Conservation (phyloP, 2,329 filamentous ascomycete species). For the Colletotrichum tropicicola region DNA sequence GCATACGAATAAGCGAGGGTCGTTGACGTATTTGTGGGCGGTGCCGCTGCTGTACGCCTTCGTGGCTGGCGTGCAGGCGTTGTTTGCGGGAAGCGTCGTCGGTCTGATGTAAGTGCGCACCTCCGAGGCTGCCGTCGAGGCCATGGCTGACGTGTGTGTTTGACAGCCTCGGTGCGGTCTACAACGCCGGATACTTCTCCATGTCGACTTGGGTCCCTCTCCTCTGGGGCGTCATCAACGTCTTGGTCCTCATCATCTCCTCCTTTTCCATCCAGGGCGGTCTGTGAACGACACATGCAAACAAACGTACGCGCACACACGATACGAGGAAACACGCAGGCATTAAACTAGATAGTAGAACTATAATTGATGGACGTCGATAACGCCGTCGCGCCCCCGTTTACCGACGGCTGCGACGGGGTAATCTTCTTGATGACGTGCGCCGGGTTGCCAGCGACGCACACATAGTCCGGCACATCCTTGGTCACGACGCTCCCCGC, state of each 20-base stretch:
- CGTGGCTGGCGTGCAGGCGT: constrained; percentile 78
- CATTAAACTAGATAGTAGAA: constrained; percentile 21
- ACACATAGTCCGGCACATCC: constrained; percentile 70
- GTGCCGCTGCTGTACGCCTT: constrained; percentile 76
- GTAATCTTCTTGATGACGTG: constrained; percentile 58
- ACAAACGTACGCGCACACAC: not conserved
- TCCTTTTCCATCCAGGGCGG: constrained; percentile 95
- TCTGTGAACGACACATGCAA: constrained; percentile 59
- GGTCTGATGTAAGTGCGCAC: constrained; percentile 83
- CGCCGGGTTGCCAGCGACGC: constrained; percentile 75
- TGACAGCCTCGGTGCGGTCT: constrained; percentile 78
- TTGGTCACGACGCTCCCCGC: constrained; percentile 88
- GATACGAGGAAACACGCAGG: not conserved
- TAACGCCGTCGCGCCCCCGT: constrained; percentile 1
- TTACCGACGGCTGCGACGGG: constrained; percentile 34
- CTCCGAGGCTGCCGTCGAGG: not conserved
- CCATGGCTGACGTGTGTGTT: constrained; percentile 19
- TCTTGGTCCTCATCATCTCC: constrained; percentile 82
- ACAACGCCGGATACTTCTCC: constrained; percentile 82
- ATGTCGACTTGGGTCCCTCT: constrained; percentile 97
- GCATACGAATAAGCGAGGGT: constrained; percentile 67
- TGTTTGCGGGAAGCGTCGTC: constrained; percentile 83
- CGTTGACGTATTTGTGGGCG: constrained; percentile 73
- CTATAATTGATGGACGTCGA: constrained; percentile 21
- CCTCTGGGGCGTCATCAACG: constrained; percentile 86